Percentiles rank a stretch among this genome's conserved stretches.
These are phyloP conservation scores for Antitrichia curtipendula DNA, from an alignment of 225 moss, liverwort and hornwort genomes.

Conservation along the genomic window DNA sequence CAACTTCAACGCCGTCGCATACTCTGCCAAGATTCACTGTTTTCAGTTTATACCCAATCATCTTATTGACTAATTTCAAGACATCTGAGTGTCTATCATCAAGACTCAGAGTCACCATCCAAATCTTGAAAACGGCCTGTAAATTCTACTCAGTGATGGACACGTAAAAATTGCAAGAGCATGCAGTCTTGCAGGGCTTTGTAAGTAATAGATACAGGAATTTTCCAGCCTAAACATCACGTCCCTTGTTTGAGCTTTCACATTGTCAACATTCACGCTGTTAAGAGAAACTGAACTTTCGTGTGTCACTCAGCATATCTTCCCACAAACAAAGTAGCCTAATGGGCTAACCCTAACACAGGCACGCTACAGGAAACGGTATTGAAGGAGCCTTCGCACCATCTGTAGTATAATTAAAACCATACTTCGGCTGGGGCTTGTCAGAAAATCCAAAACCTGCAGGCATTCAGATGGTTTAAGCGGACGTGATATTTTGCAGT, in stretches of 20 bases:
- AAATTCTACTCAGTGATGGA: background rate
- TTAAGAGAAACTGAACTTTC: background rate
- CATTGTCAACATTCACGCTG: background rate
- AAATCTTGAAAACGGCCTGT: background rate
- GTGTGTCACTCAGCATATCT: background rate
- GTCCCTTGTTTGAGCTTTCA: background rate
- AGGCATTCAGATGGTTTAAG: background rate
- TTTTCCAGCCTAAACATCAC: background rate
- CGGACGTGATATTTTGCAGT: background rate
- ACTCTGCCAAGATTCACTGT: slow-evolving; percentile 41
- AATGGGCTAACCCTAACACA: background rate
- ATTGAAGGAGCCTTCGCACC: slow-evolving; percentile 18
- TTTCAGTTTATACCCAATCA: background rate
- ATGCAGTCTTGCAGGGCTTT: background rate
- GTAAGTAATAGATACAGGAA: background rate
- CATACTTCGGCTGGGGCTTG: slow-evolving; percentile 96
- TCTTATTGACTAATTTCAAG: background rate
- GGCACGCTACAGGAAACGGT: background rate
- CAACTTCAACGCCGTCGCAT: slow-evolving; percentile 61
- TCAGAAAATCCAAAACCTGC: slow-evolving; percentile 98
- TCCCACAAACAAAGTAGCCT: background rate
- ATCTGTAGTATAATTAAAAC: slow-evolving; percentile 79
- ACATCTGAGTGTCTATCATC: background rate
- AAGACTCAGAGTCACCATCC: background rate
- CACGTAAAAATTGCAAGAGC: background rate